Conservation (phyloP, 495 filamentous ascomycete genomes). For the Bryoglossum gracile region DNA sequence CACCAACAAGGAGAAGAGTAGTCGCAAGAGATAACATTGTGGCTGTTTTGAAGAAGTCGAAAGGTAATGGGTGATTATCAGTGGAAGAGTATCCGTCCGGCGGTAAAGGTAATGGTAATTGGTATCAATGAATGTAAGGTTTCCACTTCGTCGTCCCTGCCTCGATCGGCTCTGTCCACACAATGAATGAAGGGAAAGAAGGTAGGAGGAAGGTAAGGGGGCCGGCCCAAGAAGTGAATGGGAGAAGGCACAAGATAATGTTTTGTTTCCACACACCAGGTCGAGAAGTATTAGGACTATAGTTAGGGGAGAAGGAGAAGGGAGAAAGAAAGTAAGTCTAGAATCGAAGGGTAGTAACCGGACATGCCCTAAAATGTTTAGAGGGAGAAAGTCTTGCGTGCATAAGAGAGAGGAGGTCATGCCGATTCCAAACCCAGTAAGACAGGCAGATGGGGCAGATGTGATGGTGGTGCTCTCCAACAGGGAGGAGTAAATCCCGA, state of each 20-base stretch:
- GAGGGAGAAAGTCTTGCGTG: slow-evolving; percentile 4
- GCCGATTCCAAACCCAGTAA: slow-evolving; percentile 9
- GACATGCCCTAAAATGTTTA: slow-evolving; percentile 8
- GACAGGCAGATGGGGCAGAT: slow-evolving; percentile 1
- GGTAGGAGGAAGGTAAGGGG: slow-evolving; percentile 20
- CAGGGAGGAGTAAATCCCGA: slow-evolving; percentile 6
- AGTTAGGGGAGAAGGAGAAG: no score
- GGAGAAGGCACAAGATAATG: slow-evolving; percentile 22
- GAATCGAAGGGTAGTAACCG: slow-evolving; percentile 3
- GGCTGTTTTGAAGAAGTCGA: slow-evolving; percentile 1
- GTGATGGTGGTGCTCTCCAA: slow-evolving; percentile 16
- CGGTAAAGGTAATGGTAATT: slow-evolving; percentile 14
- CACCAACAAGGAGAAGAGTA: slow-evolving; percentile 19
- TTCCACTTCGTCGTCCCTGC: slow-evolving; percentile 14
- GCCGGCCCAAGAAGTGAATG: slow-evolving; percentile 25
- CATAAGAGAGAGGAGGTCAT: slow-evolving; percentile 16
- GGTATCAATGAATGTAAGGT: slow-evolving; percentile 16
- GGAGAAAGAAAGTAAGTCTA: slow-evolving; percentile 9
- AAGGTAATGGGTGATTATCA: background rate
- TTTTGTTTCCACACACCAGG: slow-evolving; percentile 25
- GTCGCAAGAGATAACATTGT: slow-evolving; percentile 21
- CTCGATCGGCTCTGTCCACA: slow-evolving; percentile 11
- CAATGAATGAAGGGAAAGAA: slow-evolving; percentile 21
- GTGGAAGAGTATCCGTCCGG: slow-evolving; percentile 17
- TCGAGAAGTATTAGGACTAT: slow-evolving; percentile 18